Evolutionary conservation across 176 grass and related monocot species (phyloP).

Genomic region (Saccharum officinarum): DNA sequence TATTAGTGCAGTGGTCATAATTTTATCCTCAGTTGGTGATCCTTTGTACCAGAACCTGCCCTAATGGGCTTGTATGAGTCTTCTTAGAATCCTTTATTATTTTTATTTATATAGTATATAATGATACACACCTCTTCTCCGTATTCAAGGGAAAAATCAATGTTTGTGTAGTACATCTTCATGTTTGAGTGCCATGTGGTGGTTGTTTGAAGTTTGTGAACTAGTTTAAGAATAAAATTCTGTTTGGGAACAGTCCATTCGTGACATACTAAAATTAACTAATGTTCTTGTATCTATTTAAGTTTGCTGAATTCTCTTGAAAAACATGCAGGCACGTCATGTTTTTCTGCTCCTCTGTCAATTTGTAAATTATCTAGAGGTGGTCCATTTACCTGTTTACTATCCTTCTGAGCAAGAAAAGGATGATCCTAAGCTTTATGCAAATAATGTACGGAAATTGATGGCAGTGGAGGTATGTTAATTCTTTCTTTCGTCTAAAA

Average conservation of each 20-base stretch:
- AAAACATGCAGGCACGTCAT: conserved; percentile 71
- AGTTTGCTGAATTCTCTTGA: conserved; percentile 8
- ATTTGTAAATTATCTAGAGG: conserved; percentile 84
- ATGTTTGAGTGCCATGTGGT: neutral
- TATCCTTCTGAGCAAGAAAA: conserved; percentile 90
- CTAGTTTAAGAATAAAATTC: neutral
- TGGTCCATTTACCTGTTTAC: conserved; percentile 80
- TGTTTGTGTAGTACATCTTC: neutral
- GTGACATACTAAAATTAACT: neutral
- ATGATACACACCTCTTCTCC: no score
- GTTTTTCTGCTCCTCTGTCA: conserved; percentile 91
- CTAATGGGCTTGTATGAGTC: neutral
- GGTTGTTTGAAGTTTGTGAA: neutral
- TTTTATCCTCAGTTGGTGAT: neutral
- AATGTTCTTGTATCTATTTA: neutral
- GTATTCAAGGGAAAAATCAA: neutral
- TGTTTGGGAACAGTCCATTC: neutral
- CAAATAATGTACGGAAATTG: conserved; percentile 76
- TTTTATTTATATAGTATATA: neutral
- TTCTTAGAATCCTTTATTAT: neutral
- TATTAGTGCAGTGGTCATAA: neutral
- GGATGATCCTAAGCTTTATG: conserved; percentile 80
- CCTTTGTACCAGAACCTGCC: no score
- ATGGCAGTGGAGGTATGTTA: conserved; percentile 81
- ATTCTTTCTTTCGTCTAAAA: neutral